Base-by-base conservation (phyloP, 2,329 filamentous ascomycete species). In the Pseudocercospora crystallina region DNA sequence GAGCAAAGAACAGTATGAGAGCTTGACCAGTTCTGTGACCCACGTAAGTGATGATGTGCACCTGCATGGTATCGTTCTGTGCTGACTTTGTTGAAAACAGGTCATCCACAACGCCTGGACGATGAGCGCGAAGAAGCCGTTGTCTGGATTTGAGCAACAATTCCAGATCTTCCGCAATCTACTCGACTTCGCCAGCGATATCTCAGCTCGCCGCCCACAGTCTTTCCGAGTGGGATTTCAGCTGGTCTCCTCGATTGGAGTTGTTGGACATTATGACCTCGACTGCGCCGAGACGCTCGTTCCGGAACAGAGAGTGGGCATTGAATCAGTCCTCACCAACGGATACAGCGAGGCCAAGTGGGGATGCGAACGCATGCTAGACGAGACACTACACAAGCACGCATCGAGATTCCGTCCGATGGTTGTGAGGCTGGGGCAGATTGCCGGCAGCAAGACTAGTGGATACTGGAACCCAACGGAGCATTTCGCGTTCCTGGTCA, bases 391-490 rank as follows among this genome's bases (percentile, higher is more conserved):
- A 3, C 71, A 74, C 47, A 58, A 65, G n/a, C 62, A 75, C 53
- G 72, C 72, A 0, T 49, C 68, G 0, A 63, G 56, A 1, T 79
- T 81, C 65, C 70, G 69, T 12, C 53, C 74, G 0, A 74, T 72
- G 65, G 64, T 62, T 0, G 72, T 77, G 0, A 71, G 80, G 0
- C 66, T 74, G 0, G 80, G 76, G 0, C 80, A 83, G 60, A 77
- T 83, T 35, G 69, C 79, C 1, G 80, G 80, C 0, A 77, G 73
- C 0, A 72, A 59, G 2, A 68, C 49, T 0, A 80, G 66, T 47
- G 80, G 79, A 0, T 76, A 75, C 57, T 83, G 80, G 80, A 83
- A 82, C 54, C 65, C 72, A 0, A 68, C 70, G 26, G 78, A 82
- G 58, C 76, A 81, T 53, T 64, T 81, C 10, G 59, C 68, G 0